Conservation (phyloP, 495 filamentous ascomycete species). For the Hypomontagnella submonticulosa region DNA sequence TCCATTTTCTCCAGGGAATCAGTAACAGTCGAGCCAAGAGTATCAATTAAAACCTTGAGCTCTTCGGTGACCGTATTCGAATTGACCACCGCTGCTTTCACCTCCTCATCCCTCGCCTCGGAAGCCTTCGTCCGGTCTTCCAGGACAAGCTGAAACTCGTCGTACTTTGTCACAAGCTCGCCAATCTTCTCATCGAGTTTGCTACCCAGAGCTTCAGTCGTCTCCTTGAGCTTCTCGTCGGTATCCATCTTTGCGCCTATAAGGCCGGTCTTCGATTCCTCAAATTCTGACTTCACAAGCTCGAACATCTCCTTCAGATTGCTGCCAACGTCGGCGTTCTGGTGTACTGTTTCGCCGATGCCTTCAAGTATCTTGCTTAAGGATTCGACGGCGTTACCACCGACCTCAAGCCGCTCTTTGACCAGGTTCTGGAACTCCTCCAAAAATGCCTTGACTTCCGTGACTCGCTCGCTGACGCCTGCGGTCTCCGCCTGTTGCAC, state of each 20-base stretch:
- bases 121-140: slow-evolving; percentile 75
- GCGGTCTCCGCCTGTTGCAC: slow-evolving; percentile 70
- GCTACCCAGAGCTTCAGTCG: slow-evolving; percentile 73
- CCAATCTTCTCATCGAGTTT: slow-evolving; percentile 85
- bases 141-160: slow-evolving; percentile 76
- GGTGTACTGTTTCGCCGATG: slow-evolving; percentile 67
- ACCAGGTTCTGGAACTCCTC: slow-evolving; percentile 62
- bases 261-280: slow-evolving; percentile 74
- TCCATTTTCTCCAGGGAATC: slow-evolving; percentile 85
- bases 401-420: slow-evolving; percentile 63
- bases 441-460: slow-evolving; percentile 62
- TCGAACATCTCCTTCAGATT: slow-evolving; percentile 86
- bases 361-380: slow-evolving; percentile 70
- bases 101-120: slow-evolving; percentile 71
- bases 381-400: slow-evolving; percentile 58
- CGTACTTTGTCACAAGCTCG: slow-evolving; percentile 81
- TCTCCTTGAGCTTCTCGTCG: slow-evolving; percentile 78
- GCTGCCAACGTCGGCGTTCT: slow-evolving; percentile 62
- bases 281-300: slow-evolving; percentile 81
- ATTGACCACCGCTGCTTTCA: slow-evolving; percentile 73
- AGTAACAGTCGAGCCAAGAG: slow-evolving; percentile 82
- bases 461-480: slow-evolving; percentile 61
- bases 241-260: slow-evolving; percentile 76
- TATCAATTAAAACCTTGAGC: slow-evolving; percentile 82
- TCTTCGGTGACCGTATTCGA: slow-evolving; percentile 87